Conservation (phyloP, 2,329 filamentous ascomycete genomes). For the Thermoascus crustaceus region DNA sequence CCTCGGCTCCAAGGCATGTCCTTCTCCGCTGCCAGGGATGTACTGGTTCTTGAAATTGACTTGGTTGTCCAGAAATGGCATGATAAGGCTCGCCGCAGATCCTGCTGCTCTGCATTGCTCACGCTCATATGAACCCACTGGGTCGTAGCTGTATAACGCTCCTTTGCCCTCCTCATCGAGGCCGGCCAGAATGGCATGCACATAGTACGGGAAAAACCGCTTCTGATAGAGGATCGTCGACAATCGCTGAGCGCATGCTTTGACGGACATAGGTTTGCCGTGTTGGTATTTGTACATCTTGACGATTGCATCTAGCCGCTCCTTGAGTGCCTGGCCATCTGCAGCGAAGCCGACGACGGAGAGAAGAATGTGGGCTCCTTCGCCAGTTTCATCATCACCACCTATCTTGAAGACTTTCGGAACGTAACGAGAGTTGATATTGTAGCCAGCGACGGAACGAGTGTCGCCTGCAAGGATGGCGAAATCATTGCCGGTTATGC, state of each 20-base stretch:
- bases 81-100: constrained; percentile 87
- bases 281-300: constrained; percentile 99
- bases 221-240: constrained; percentile 95
- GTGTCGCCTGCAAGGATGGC: constrained; percentile 96
- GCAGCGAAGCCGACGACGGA: constrained; percentile 94
- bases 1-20: constrained; percentile 63
- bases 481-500: constrained; percentile 89
- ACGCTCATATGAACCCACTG: constrained; percentile 93
- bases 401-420: constrained; percentile 98
- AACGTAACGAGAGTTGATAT: constrained; percentile 92
- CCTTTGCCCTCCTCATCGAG: constrained; percentile 91
- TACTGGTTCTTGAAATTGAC: constrained; percentile 99
- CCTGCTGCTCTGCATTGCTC: constrained; percentile 93
- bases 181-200: constrained; percentile 86
- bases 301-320: constrained; percentile 86
- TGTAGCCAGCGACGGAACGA: constrained; percentile 90
- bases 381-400: constrained; percentile 75
- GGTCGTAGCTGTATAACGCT: constrained; percentile 94
- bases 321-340: constrained; percentile 86
- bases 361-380: constrained; percentile 77
- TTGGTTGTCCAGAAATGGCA: constrained; percentile 98
- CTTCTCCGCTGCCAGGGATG: constrained; percentile 73
- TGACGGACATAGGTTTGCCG: constrained; percentile 89
- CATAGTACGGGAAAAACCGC: constrained; percentile 99
- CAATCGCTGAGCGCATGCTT: constrained; percentile 88